These are phyloP conservation scores for Thelonectria blattea DNA, from an alignment of 2,329 filamentous ascomycete genomes.

Conservation along the genomic window DNA sequence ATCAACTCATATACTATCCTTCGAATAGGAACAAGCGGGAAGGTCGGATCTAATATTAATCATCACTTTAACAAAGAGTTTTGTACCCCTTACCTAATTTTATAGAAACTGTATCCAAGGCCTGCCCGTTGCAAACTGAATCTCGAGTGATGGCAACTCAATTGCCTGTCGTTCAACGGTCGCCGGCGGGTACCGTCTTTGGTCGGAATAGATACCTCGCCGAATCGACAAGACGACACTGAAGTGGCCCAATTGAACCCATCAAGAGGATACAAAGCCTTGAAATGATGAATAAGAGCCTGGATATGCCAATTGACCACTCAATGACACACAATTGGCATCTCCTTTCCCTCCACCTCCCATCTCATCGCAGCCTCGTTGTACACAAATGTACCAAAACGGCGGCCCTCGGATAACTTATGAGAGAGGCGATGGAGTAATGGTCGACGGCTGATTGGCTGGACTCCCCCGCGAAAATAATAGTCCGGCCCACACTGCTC, in stretches of 20 bases:
- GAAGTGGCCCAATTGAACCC: neutral
- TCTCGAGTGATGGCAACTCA: too few species aligned
- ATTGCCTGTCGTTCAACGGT: too few species aligned
- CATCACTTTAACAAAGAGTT: too few species aligned
- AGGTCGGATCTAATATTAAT: too few species aligned
- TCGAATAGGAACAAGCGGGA: too few species aligned
- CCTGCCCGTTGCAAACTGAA: too few species aligned
- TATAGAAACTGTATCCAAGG: too few species aligned
- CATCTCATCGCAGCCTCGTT: neutral
- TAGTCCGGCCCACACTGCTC: slow-evolving; percentile 41
- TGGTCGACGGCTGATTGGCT: slow-evolving; percentile 40
- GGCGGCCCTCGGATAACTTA: slow-evolving; percentile 19
- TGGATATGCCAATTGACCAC: neutral
- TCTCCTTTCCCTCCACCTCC: neutral
- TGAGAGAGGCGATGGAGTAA: slow-evolving; percentile 38
- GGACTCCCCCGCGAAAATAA: slow-evolving; percentile 38
- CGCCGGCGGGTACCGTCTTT: too few species aligned
- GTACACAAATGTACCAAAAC: slow-evolving; percentile 7
- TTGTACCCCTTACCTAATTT: too few species aligned
- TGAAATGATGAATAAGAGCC: too few species aligned
- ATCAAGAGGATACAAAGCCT: too few species aligned
- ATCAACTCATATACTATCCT: too few species aligned
- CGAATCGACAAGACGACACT: neutral
- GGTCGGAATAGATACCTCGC: neutral
- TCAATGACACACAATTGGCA: neutral